These are phyloP conservation scores for Platanthera guangdongensis DNA, from an alignment of 106 monocot genomes.

Conservation along the genomic window DNA sequence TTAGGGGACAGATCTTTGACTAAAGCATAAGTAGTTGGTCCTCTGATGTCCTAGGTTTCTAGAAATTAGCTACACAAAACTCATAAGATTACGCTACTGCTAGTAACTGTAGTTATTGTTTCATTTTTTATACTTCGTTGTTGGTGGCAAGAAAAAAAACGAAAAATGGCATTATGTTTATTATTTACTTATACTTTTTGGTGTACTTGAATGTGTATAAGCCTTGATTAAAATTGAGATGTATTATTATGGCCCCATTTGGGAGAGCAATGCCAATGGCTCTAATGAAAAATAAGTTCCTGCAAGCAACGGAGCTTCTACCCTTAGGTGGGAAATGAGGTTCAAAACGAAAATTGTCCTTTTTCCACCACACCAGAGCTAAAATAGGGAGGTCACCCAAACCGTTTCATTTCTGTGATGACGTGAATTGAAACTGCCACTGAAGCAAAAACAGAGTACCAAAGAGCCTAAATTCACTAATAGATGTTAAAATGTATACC, in stretches of 20 bases:
- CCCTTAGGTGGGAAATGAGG: no score
- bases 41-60: not conserved
- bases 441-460: no score
- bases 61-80: not conserved
- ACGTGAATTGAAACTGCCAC: no score
- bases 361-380: no score
- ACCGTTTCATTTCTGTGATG: no score
- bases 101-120: not conserved
- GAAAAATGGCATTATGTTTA: not conserved
- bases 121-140: not conserved
- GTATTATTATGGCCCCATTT: no score
- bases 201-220: not conserved
- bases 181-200: not conserved
- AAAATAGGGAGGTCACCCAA: no score
- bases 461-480: no score
- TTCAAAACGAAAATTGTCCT: no score
- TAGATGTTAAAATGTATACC: not conserved
- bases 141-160: not conserved
- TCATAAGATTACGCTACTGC: not conserved
- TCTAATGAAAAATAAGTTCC: not conserved
- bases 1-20: not conserved
- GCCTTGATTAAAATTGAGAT: no score
- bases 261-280: not conserved
- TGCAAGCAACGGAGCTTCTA: no score
- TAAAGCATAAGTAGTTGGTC: not conserved